Evolutionary conservation across 2,329 filamentous ascomycete species (phyloP).

Genomic region (Colletotrichum coccodes): DNA sequence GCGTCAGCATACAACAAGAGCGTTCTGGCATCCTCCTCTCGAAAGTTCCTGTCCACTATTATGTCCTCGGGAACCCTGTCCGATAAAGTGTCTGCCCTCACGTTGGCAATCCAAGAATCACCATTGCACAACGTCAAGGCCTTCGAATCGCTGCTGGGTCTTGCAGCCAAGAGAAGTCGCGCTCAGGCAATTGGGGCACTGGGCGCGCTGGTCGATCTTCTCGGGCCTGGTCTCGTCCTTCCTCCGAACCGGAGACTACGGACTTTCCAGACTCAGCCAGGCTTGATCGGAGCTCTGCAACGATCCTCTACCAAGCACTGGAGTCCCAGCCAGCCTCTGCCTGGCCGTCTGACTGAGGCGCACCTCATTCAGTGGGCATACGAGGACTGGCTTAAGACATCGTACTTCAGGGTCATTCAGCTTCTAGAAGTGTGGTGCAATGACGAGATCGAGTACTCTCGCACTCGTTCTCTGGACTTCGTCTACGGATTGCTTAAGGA

Average conservation of each 20-base stretch:
- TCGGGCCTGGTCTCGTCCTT: slow-evolving; percentile 87
- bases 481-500: slow-evolving; percentile 92
- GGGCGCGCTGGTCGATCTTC: slow-evolving; percentile 91
- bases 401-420: slow-evolving; percentile 93
- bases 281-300: slow-evolving; percentile 76
- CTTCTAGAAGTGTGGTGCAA: slow-evolving; percentile 92
- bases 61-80: slow-evolving; percentile 96
- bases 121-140: slow-evolving; percentile 92
- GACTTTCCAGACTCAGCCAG: slow-evolving; percentile 83
- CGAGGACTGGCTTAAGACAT: slow-evolving; percentile 94
- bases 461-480: slow-evolving; percentile 87
- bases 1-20: slow-evolving; percentile 79
- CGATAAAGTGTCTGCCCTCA: slow-evolving; percentile 96
- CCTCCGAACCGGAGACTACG: slow-evolving; percentile 84
- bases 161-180: slow-evolving; percentile 94
- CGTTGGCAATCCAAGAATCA: slow-evolving; percentile 93
- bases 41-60: slow-evolving; percentile 96
- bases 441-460: slow-evolving; percentile 94
- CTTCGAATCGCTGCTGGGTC: slow-evolving; percentile 81
- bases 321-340: slow-evolving; percentile 76
- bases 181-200: slow-evolving; percentile 93
- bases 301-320: slow-evolving; percentile 67
- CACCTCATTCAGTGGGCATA: slow-evolving; percentile 91
- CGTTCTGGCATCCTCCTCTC: slow-evolving; percentile 82
- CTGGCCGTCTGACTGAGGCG: slow-evolving; percentile 76